A percentile compares a stretch with the other conserved stretches of the same genome.
phyloP scores from a whole-genome alignment of 306 rosid genomes.

The Cucumis sativus region Cucumber_9930_V3 NC_026659.2:18624501-18625000 shows the following conservation, averaged over 20 bases:
- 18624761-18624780: background rate
- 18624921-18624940: conserved; percentile 9
- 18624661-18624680: conserved; percentile 51
- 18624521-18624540: conserved; percentile 61
- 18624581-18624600: conserved; percentile 51
- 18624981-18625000: conserved; percentile 54
- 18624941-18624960: conserved; percentile 36
- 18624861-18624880: conserved; percentile 57
- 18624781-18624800: conserved; percentile 26
- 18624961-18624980: conserved; percentile 70
- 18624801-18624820: conserved; percentile 43
- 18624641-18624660: conserved; percentile 49
- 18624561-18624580: conserved; percentile 79
- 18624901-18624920: background rate
- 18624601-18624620: conserved; percentile 42
- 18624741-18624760: conserved; percentile 30
- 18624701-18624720: conserved; percentile 39
- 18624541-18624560: conserved; percentile 51
- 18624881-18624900: background rate
- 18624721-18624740: conserved; percentile 43
- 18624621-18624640: conserved; percentile 52
- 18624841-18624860: conserved; percentile 64
- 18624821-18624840: conserved; percentile 74
- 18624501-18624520: background rate
- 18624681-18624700: conserved; percentile 68